Conservation (phyloP, 768 basidiomycete species). For the Auriculariales sp. region DNA sequence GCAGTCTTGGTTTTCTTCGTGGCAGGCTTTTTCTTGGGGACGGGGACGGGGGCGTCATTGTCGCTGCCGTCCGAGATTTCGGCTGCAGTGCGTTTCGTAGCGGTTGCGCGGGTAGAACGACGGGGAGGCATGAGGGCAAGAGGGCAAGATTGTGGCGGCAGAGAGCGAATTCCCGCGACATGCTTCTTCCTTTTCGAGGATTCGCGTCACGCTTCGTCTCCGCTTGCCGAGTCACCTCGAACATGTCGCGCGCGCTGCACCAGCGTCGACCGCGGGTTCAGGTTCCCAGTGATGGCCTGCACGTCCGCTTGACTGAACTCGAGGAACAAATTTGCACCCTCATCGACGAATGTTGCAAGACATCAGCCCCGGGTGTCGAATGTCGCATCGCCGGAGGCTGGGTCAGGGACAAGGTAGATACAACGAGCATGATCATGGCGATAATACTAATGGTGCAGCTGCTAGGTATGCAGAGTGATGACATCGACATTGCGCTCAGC, state of each 20-base stretch:
- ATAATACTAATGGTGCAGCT: constrained; percentile 31
- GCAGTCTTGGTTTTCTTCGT: constrained; percentile 3
- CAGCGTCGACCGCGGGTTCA: background rate
- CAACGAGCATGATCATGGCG: background rate
- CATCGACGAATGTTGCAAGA: constrained; percentile 63
- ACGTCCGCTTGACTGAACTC: constrained; percentile 44
- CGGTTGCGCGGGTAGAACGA: constrained; percentile 15
- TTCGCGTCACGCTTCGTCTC: background rate
- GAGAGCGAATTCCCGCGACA: background rate
- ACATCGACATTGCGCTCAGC: constrained; percentile 85
- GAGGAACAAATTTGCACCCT: constrained; percentile 61
- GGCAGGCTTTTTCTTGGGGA: background rate
- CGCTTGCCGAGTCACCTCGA: background rate
- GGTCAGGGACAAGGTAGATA: constrained; percentile 93
- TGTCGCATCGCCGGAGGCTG: constrained; percentile 96
- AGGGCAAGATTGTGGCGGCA: background rate
- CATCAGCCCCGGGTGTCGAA: constrained; percentile 38
- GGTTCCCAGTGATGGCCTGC: constrained; percentile 4
- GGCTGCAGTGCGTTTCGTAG: constrained; percentile 17
- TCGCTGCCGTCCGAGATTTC: constrained; percentile 21
- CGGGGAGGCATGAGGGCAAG: background rate
- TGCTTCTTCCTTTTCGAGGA: background rate
- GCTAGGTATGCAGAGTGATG: constrained; percentile 66
- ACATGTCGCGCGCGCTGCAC: background rate
- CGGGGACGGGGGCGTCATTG: too few relatives aligned